Evolutionary conservation across 371 early-diverging fungal genomes (phyloP).

Genomic region (Mucor mucedo): DNA sequence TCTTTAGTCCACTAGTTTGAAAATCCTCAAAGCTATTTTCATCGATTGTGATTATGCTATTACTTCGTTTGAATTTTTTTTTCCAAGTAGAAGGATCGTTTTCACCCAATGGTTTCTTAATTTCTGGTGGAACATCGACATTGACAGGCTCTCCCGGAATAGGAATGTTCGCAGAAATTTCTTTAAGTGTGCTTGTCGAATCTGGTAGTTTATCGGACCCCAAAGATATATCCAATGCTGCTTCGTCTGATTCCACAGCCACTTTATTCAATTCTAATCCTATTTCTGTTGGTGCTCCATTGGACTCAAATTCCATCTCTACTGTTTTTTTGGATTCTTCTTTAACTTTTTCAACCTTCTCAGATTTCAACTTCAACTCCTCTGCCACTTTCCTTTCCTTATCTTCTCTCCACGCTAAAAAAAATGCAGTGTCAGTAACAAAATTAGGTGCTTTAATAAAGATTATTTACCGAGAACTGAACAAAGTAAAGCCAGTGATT

Average conservation of each 20-base stretch:
- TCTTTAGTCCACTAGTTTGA: neutral
- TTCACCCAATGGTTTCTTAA: neutral
- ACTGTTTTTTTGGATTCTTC: neutral
- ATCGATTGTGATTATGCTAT: neutral
- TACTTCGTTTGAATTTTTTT: neutral
- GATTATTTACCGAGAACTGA: constrained; percentile 47
- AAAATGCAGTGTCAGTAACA: neutral
- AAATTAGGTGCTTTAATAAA: neutral
- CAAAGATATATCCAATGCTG: too few species aligned
- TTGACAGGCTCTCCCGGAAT: neutral
- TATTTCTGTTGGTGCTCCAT: too few species aligned
- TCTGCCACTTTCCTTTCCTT: constrained; percentile 19
- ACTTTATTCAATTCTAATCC: too few species aligned
- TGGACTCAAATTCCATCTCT: neutral
- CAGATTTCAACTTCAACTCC: neutral
- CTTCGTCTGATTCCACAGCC: too few species aligned
- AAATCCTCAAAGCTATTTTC: constrained; percentile 11
- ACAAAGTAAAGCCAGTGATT: constrained; percentile 62
- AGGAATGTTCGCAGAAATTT: too few species aligned
- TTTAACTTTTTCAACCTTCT: neutral
- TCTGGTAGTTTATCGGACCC: too few species aligned
- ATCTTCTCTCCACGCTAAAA: constrained; percentile 33
- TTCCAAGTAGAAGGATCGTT: neutral
- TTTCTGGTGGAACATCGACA: neutral
- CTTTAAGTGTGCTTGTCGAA: too few species aligned